Evolutionary conservation across 176 grass and related monocot species (phyloP).

Genomic region (Saccharum officinarum): DNA sequence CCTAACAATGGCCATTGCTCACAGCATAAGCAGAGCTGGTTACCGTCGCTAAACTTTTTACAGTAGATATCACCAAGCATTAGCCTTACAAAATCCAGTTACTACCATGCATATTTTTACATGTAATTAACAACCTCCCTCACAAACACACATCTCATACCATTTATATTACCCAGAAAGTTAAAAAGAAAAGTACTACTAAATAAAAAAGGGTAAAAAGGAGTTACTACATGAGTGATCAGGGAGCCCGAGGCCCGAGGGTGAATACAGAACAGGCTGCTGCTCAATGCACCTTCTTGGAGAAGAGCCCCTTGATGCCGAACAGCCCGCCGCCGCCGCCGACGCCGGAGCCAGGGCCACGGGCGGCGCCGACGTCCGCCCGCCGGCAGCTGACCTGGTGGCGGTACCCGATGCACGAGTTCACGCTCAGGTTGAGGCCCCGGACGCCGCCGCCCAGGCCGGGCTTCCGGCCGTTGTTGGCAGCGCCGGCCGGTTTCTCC

Average conservation of each 20-base stretch:
- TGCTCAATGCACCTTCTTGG: constrained; percentile 78
- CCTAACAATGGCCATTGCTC: too few species aligned
- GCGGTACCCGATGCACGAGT: constrained; percentile 78
- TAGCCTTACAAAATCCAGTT: constrained; percentile 23
- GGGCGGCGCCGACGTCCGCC: constrained; percentile 29
- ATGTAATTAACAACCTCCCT: constrained; percentile 24
- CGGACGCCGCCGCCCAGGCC: constrained; percentile 23
- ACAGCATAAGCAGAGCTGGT: background rate
- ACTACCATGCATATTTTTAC: constrained; percentile 33
- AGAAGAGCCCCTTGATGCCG: constrained; percentile 65
- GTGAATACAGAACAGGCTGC: background rate
- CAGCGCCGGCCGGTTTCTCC: constrained; percentile 6
- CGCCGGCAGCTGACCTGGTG: constrained; percentile 61
- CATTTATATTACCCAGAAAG: background rate
- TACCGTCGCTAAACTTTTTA: constrained; percentile 24
- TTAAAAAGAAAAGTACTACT: background rate
- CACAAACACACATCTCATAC: background rate
- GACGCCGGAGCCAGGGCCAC: background rate
- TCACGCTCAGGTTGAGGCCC: constrained; percentile 69
- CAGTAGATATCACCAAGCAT: background rate
- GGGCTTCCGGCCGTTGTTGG: constrained; percentile 8
- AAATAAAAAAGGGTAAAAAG: background rate
- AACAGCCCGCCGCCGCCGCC: constrained; percentile 46
- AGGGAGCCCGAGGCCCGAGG: background rate
- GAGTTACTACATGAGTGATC: constrained; percentile 1